Evolutionary conservation across 1,139 yeast genomes (phyloP), one percentile per base, ranked within the genome.

Genomic region (Pichia sp.): DNA sequence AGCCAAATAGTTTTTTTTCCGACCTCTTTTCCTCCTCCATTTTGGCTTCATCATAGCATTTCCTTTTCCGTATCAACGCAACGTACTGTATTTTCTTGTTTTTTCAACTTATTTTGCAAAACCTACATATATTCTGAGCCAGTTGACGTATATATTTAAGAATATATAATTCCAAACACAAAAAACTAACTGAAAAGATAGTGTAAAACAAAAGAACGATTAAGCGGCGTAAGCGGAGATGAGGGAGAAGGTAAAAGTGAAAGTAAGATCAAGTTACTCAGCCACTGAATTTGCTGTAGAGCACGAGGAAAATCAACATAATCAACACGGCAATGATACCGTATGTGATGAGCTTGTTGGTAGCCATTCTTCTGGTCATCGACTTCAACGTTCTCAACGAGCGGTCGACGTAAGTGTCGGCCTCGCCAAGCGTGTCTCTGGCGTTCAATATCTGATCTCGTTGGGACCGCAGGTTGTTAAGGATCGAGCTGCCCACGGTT

Each of bases 361-460:
- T 95, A n/a, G 95, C 92, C 77, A 93, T 79, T 65, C 99, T 75
- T 71, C 98, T 79, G 34, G 97, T 87, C 99, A 95, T 95, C 27
- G 90, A 80, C 65, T 90, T 85, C 65, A 95, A 75, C 0, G 99
- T 95, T 57, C 87, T 81, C 57, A 95, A 81, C 54, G 95, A 85
- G 67, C 87, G 85, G 71, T 93, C 99, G 53, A 95, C 96, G 65
- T 92, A 91, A 1, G 87, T 83, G 67, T 95, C 98, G 0, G 99
- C 98, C 60, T 91, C 95, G 71, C 81, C 79, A 52, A 95, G 75
- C 0, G 96, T 89, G 50, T 73, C 73, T 68, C 98, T 80, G 16
- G 97, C 83, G 61, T 92, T 91, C 50, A 81, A 73, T 52, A 95
- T 82, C 66, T 95, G 98, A 66, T 95, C 99, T 57, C 99, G 77